Conservation (phyloP, 441 rosid genomes). For the Euphorbia schlechtendalii region DNA sequence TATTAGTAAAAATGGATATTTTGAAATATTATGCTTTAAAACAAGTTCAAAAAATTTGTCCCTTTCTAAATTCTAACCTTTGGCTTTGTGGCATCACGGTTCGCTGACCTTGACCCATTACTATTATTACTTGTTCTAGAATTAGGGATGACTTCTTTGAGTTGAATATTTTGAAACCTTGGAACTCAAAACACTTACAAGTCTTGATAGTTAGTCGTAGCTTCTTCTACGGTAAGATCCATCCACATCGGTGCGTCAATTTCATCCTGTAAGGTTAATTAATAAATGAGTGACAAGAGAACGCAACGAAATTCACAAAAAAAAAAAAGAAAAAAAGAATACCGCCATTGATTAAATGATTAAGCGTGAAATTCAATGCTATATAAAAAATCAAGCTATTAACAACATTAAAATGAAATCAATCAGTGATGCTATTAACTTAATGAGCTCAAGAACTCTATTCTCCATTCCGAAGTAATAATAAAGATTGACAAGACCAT, state of each 20-base stretch:
- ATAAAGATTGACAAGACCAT: not conserved
- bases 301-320: not conserved
- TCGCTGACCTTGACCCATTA: slow-evolving; percentile 17
- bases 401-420: too few relatives aligned
- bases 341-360: not conserved
- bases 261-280: slow-evolving; percentile 38
- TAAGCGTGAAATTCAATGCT: not conserved
- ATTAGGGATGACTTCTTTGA: slow-evolving; percentile 14
- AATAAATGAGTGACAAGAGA: not conserved
- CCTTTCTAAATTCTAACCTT: slow-evolving; percentile 28
- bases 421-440: not conserved
- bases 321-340: not conserved
- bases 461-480: not conserved
- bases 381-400: too few relatives aligned
- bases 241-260: slow-evolving; percentile 74
- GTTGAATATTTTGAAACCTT: slow-evolving; percentile 21
- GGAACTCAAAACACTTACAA: slow-evolving; percentile 29
- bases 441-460: not conserved
- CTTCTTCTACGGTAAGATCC: slow-evolving; percentile 37
- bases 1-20: not conserved
- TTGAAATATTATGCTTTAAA: not conserved
- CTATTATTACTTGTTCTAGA: slow-evolving; percentile 15
- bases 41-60: not conserved
- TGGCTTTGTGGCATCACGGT: slow-evolving; percentile 25
- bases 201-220: slow-evolving; percentile 19